Conservation (phyloP, 371 early-diverging fungal genomes). For the Syncephalis plumigaleata region DNA sequence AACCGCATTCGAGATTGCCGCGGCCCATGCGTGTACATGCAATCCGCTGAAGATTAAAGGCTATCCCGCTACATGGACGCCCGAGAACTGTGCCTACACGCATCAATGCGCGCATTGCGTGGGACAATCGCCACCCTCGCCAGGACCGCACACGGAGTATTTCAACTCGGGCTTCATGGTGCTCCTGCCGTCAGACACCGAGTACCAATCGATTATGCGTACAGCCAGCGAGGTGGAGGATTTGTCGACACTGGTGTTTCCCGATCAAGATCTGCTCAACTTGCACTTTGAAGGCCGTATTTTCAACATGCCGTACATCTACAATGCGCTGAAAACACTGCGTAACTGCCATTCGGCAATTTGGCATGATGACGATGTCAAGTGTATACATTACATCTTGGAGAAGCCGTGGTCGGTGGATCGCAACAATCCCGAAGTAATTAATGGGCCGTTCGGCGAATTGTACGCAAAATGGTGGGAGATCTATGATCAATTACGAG, state of each 20-base stretch:
- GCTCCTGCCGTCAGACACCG: constrained; percentile 14
- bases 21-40: constrained; percentile 26
- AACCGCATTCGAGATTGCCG: constrained; percentile 13
- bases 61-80: constrained; percentile 24
- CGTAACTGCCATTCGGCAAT: constrained; percentile 18
- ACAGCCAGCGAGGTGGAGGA: constrained; percentile 9
- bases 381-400: constrained; percentile 8
- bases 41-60: constrained; percentile 18
- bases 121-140: constrained; percentile 4
- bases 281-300: constrained; percentile 19
- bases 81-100: constrained; percentile 26
- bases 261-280: constrained; percentile 36
- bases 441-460: not conserved
- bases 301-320: constrained; percentile 19
- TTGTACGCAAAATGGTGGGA: not conserved
- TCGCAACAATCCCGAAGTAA: not conserved
- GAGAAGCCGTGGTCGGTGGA: constrained; percentile 6
- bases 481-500: not conserved
- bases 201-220: constrained; percentile 12
- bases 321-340: constrained; percentile 32
- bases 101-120: not conserved
- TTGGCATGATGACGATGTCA: constrained; percentile 17
- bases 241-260: constrained; percentile 18
- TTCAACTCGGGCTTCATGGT: constrained; percentile 34
- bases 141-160: constrained; percentile 10